A percentile compares a stretch with the other conserved stretches of the same genome.
Conservation (phyloP, 768 basidiomycete genomes). For the Grammothele lineata region DNA sequence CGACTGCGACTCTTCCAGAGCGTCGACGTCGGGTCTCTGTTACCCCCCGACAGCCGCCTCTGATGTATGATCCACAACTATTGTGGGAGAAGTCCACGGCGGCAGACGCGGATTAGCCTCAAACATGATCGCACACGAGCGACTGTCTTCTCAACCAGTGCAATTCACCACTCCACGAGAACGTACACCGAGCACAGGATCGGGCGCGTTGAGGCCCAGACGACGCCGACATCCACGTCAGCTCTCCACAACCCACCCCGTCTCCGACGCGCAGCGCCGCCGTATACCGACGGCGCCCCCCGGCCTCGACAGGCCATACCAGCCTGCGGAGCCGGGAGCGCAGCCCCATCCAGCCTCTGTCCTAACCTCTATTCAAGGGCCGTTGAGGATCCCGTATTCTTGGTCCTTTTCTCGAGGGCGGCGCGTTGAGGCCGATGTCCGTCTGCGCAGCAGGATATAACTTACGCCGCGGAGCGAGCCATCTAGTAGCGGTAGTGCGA, state of each 20-base stretch:
- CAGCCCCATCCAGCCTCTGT: constrained; percentile 14
- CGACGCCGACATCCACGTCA: constrained; percentile 1
- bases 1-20: too few species aligned
- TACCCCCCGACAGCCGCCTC: too few species aligned
- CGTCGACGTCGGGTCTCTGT: too few species aligned
- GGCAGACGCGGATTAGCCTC: too few species aligned
- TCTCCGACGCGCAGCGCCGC: not conserved
- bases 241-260: constrained; percentile 7
- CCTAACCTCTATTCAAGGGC: constrained; percentile 17
- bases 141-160: too few species aligned
- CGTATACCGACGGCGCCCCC: not conserved
- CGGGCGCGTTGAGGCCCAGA: constrained; percentile 27
- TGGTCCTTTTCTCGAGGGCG: constrained; percentile 28
- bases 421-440: constrained; percentile 55
- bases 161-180: too few species aligned
- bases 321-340: constrained; percentile 13
- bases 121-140: too few species aligned
- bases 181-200: not conserved
- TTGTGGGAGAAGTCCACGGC: too few species aligned
- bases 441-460: constrained; percentile 11
- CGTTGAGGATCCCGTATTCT: constrained; percentile 29
- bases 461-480: constrained; percentile 8
- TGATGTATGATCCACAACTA: too few species aligned
- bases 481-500: constrained; percentile 62
- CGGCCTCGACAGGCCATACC: constrained; percentile 1